Percentiles rank a stretch among this genome's conserved stretches.
Conservation (phyloP, 441 rosid genomes). For the Pelargonium australe region DNA sequence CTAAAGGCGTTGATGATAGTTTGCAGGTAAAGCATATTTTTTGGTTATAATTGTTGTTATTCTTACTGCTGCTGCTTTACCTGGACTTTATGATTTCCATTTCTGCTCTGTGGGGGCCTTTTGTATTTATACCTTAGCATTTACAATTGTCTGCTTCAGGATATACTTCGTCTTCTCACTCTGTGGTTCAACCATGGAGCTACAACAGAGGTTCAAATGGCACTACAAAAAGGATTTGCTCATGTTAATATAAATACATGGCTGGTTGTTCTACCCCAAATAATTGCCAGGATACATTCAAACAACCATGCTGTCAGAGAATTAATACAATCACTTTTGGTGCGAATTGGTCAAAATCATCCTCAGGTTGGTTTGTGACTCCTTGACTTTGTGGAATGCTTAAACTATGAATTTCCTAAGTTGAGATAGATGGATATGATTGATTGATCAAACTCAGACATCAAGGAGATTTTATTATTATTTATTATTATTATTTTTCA, state of each 20-base stretch:
- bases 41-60: too few species aligned
- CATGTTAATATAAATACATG: slow-evolving; percentile 96
- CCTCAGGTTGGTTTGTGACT: slow-evolving; percentile 73
- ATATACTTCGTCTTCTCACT: slow-evolving; percentile 97
- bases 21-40: slow-evolving; percentile 60
- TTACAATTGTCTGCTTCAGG: slow-evolving; percentile 44
- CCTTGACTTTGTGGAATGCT: not conserved
- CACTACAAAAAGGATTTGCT: slow-evolving; percentile 76
- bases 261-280: slow-evolving; percentile 98
- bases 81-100: not conserved
- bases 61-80: too few species aligned
- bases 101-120: not conserved
- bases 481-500: too few species aligned
- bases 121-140: not conserved
- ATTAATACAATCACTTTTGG: slow-evolving; percentile 87
- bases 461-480: too few species aligned
- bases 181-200: slow-evolving; percentile 99
- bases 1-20: slow-evolving; percentile 98
- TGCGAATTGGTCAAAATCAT: slow-evolving; percentile 93
- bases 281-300: slow-evolving; percentile 99
- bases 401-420: not conserved
- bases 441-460: too few species aligned
- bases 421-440: not conserved
- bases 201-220: slow-evolving; percentile 84
- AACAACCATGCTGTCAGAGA: slow-evolving; percentile 93